Evolutionary conservation across 2,329 filamentous ascomycete species (phyloP).

Genomic region (Penicillium crustosum): DNA sequence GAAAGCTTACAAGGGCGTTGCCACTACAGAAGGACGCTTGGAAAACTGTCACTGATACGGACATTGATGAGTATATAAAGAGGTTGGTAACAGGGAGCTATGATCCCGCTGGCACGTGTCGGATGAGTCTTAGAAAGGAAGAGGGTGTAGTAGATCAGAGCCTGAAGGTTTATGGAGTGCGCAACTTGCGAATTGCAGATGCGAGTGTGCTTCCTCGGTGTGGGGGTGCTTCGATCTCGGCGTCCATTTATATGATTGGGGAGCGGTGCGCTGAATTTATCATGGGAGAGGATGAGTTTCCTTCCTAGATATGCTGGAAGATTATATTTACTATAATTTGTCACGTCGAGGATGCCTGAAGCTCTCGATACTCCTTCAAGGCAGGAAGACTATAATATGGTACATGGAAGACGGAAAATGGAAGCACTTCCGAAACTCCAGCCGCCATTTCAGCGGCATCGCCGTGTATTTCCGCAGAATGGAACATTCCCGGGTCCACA

Average conservation of each 20-base stretch:
- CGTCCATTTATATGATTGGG: conserved; percentile 3
- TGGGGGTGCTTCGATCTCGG: conserved; percentile 1
- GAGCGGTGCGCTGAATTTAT: conserved; percentile 4
- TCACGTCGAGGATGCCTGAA: neutral
- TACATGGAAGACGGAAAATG: neutral
- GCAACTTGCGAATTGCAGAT: conserved; percentile 6
- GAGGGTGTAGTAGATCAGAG: conserved; percentile 4
- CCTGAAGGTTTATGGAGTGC: neutral
- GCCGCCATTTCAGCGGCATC: neutral
- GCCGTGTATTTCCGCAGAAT: neutral
- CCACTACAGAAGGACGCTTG: conserved; percentile 2
- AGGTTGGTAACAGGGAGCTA: conserved; percentile 2
- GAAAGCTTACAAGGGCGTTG: neutral
- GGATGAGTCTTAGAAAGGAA: conserved; percentile 1
- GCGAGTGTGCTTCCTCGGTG: conserved; percentile 2
- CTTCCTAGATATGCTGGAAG: neutral
- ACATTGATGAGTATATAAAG: conserved; percentile 5
- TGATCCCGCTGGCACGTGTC: conserved; percentile 4
- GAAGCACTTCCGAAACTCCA: neutral
- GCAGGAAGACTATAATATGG: neutral
- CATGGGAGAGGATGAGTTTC: neutral
- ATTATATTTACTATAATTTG: neutral
- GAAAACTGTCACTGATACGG: neutral
- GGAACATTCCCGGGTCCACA: neutral
- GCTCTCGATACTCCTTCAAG: neutral